These are phyloP conservation scores for Chrysoporthe cubensis DNA, from an alignment of 2,329 filamentous ascomycete species.

Conservation along the genomic window DNA sequence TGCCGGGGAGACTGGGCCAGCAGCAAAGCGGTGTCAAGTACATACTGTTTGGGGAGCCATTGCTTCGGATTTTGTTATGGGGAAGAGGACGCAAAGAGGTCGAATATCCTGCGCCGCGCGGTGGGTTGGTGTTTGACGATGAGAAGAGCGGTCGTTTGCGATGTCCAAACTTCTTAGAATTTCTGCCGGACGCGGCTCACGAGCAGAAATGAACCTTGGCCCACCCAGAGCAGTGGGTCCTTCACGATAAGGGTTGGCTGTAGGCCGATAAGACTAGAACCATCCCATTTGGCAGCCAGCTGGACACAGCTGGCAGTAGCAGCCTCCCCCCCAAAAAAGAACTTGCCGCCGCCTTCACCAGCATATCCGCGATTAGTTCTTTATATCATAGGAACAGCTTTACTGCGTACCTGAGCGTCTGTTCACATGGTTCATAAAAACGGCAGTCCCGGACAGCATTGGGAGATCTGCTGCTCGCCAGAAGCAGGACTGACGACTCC, in stretches of 20 bases:
- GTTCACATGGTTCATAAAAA: too few species aligned
- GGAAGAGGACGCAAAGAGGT: constrained; percentile 62
- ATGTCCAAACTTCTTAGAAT: constrained; percentile 5
- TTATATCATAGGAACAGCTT: too few species aligned
- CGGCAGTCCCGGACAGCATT: too few species aligned
- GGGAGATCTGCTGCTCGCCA: too few species aligned
- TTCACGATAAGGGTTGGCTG: constrained; percentile 18
- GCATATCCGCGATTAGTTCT: too few species aligned
- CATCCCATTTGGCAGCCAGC: background rate
- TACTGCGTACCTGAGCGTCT: too few species aligned
- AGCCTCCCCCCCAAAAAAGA: too few species aligned
- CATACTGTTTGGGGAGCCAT: constrained; percentile 92
- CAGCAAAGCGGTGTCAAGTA: constrained; percentile 91
- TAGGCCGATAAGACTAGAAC: background rate
- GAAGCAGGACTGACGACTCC: too few species aligned
- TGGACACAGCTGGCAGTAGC: constrained; percentile 7
- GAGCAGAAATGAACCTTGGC: background rate
- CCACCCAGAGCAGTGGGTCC: background rate
- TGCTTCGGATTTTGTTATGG: constrained; percentile 50
- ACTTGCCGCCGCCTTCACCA: too few species aligned
- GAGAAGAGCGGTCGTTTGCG: constrained; percentile 9
- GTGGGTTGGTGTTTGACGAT: constrained; percentile 29
- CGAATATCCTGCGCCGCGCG: constrained; percentile 78
- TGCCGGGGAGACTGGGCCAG: constrained; percentile 62
- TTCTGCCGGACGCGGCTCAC: background rate